phyloP scores from a whole-genome alignment of 2,329 filamentous ascomycete genomes.

The Helotiales sp. region DNA sequence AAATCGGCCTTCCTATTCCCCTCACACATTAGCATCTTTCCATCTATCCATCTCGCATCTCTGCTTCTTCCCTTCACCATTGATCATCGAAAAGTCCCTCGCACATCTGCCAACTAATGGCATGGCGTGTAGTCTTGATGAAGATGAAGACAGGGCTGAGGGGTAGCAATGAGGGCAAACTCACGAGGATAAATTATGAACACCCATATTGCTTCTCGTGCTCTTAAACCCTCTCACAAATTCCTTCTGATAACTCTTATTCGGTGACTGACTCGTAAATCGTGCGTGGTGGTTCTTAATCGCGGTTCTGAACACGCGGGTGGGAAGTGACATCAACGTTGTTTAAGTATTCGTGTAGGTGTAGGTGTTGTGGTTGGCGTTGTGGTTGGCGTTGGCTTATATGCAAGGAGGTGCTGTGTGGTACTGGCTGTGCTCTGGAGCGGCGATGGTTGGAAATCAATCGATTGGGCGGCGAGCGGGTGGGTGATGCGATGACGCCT shows the following conservation, averaged over 20 bases:
- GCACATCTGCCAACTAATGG: too few relatives aligned
- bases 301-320: slow-evolving; percentile 1
- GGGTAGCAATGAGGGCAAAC: slow-evolving; percentile 18
- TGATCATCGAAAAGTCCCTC: too few relatives aligned
- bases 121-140: too few relatives aligned
- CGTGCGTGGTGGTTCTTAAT: background rate
- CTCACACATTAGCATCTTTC: slow-evolving; percentile 24
- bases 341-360: background rate
- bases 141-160: too few relatives aligned
- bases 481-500: slow-evolving; percentile 2
- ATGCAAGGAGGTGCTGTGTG: too few relatives aligned
- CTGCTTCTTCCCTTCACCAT: background rate
- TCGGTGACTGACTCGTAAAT: background rate
- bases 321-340: slow-evolving; percentile 16
- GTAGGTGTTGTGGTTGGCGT: background rate
- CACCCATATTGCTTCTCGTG: slow-evolving; percentile 44
- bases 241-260: slow-evolving; percentile 1
- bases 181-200: slow-evolving; percentile 45
- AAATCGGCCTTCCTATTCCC: slow-evolving; percentile 58
- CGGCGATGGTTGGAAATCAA: slow-evolving; percentile 1
- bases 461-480: too few relatives aligned
- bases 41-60: background rate
- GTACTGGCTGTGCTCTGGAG: too few relatives aligned
- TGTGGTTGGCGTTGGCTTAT: too few relatives aligned
- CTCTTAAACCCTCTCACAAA: slow-evolving; percentile 36